phyloP scores from a whole-genome alignment of 306 rosid species.

The Lagenaria siceraria region DNA sequence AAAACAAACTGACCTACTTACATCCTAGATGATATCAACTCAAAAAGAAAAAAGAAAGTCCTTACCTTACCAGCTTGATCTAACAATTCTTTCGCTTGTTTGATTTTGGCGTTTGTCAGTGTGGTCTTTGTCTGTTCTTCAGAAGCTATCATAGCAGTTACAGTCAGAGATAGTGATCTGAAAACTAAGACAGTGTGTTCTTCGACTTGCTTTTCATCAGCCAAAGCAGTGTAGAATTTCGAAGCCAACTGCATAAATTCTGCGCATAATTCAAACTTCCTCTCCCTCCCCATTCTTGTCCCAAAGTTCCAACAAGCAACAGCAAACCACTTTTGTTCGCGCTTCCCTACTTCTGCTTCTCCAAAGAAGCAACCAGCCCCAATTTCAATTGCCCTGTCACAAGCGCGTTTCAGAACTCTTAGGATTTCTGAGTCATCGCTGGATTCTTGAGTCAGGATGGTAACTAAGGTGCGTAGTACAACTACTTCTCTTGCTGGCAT shows the following conservation, averaged over 20 bases:
- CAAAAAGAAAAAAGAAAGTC: background rate
- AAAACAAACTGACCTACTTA: background rate
- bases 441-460: constrained; percentile 57
- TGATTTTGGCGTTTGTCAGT: constrained; percentile 57
- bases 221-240: constrained; percentile 31
- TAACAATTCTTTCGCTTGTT: constrained; percentile 48
- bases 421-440: constrained; percentile 52
- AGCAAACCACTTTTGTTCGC: constrained; percentile 88
- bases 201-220: constrained; percentile 41
- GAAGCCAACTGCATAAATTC: constrained; percentile 67
- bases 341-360: constrained; percentile 67
- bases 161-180: constrained; percentile 56
- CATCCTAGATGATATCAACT: background rate
- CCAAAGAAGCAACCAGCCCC: constrained; percentile 65
- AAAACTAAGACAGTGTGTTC: constrained; percentile 44
- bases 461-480: constrained; percentile 70
- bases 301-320: constrained; percentile 87
- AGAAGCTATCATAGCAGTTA: constrained; percentile 60
- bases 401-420: constrained; percentile 47
- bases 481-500: constrained; percentile 68
- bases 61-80: constrained; percentile 88
- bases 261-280: constrained; percentile 50
- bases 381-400: constrained; percentile 49
- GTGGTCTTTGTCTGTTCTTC: constrained; percentile 49
- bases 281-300: constrained; percentile 51